phyloP scores from a whole-genome alignment of 2,329 filamentous ascomycete genomes.

The Talaromyces amestolkiae region DNA sequence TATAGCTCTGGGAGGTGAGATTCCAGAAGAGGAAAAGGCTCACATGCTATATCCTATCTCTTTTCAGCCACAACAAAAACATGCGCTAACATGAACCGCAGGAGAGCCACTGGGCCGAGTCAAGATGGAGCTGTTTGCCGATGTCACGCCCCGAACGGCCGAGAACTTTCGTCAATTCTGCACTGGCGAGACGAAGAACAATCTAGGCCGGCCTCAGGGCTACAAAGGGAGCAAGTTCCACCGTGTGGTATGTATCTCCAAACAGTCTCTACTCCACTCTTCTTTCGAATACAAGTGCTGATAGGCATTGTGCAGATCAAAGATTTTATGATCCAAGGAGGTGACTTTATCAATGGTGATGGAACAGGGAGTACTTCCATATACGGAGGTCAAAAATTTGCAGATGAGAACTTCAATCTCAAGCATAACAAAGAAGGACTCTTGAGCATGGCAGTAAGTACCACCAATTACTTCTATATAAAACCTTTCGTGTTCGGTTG shows the following conservation, averaged over 20 bases:
- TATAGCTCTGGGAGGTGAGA: constrained; percentile 47
- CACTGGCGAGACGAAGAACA: constrained; percentile 84
- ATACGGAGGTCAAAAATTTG: constrained; percentile 79
- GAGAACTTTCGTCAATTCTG: constrained; percentile 98
- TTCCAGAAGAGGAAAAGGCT: background rate
- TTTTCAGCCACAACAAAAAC: background rate
- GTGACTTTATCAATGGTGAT: constrained; percentile 91
- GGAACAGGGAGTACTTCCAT: constrained; percentile 86
- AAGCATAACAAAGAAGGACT: constrained; percentile 78
- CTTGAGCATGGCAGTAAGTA: constrained; percentile 85
- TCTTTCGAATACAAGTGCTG: background rate
- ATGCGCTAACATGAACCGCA: constrained; percentile 34
- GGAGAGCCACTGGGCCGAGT: constrained; percentile 83
- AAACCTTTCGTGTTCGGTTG: background rate
- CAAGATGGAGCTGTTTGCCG: constrained; percentile 85
- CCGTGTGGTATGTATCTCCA: constrained; percentile 66
- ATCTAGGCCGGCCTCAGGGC: constrained; percentile 74
- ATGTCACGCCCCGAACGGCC: constrained; percentile 80
- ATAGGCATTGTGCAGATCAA: constrained; percentile 62
- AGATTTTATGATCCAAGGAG: constrained; percentile 96
- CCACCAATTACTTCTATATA: background rate
- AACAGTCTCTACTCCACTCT: background rate
- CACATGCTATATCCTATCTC: background rate
- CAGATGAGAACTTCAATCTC: constrained; percentile 82
- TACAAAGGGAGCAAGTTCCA: constrained; percentile 97